These are phyloP conservation scores for Fusarium verticillioides DNA, from an alignment of 2,329 filamentous ascomycete species.

Conservation along the genomic window DNA sequence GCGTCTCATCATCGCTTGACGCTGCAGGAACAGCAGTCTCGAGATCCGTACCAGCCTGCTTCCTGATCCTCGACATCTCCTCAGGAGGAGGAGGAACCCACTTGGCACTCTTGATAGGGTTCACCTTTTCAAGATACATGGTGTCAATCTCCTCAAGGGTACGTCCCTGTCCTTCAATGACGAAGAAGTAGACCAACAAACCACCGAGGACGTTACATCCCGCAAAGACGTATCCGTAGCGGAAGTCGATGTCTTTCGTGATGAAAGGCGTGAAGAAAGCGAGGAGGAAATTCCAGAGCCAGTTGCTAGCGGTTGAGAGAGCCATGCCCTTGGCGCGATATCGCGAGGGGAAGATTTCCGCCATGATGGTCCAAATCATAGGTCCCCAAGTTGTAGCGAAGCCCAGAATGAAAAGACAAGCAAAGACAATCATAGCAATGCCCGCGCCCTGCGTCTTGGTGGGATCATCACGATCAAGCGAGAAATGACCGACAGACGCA, in stretches of 20 bases:
- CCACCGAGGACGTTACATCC: constrained; percentile 74
- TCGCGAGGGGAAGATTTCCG: constrained; percentile 72
- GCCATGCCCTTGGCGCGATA: constrained; percentile 71
- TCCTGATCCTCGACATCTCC: constrained; percentile 56
- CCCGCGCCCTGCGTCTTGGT: constrained; percentile 57
- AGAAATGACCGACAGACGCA: constrained; percentile 63
- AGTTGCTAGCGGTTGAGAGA: constrained; percentile 70
- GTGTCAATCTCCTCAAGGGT: constrained; percentile 83
- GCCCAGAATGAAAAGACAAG: constrained; percentile 71
- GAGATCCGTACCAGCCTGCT: constrained; percentile 54
- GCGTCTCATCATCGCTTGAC: constrained; percentile 33
- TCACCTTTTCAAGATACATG: constrained; percentile 76
- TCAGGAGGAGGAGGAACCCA: constrained; percentile 61
- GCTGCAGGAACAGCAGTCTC: constrained; percentile 34
- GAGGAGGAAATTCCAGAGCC: constrained; percentile 79
- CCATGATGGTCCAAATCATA: constrained; percentile 72
- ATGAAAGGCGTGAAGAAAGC: constrained; percentile 87
- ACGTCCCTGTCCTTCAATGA: constrained; percentile 78
- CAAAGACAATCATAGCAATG: constrained; percentile 71
- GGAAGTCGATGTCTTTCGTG: constrained; percentile 75
- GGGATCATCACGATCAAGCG: constrained; percentile 52
- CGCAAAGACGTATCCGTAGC: constrained; percentile 81
- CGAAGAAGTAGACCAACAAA: constrained; percentile 79
- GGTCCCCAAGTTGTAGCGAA: constrained; percentile 76
- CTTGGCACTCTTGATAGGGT: constrained; percentile 69